Base-by-base conservation (phyloP, 208 protist species). In the Crithidia expoeki region DNA sequence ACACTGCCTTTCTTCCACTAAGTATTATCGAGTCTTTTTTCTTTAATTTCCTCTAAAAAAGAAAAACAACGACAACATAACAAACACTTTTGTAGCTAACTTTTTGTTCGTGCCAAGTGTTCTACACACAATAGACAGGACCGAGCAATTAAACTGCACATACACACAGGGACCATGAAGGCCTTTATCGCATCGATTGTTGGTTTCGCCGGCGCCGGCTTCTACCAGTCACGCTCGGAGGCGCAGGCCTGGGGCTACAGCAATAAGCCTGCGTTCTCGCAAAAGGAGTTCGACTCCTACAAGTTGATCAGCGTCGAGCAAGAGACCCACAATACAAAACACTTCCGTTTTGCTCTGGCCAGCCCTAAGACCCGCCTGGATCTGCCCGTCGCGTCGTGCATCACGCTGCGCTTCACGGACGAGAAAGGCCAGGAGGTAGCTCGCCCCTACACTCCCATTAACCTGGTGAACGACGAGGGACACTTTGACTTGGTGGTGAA, bases 401-500 rank as follows among this genome's bases (percentile, higher is more conserved):
- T 95, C 49, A 83, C 86, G 28, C 72, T 91, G 34, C 69, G 68
- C 33, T 92, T 76, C 73, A 77, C 72, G 27, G 82, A 93, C 52
- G 76, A 27, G n/a, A 58, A 86, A 36, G 89, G 89, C 16, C 57
- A 92, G 42, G 79, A 82, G 40, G 92, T 94, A 28, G 66, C 72
- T 25, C 88, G 88, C 58, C 89, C 88, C 23, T 96, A 96, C 78
- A 94, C 92, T 0, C 89, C 89, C 27, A 74, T 93, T 53, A 85
- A 87, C 61, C 74, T 79, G 34, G 32, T 49, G 23, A 71, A 50
- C 38, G 80, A 93, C 25, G 74, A 85, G 50, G 88, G 89, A 49
- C 51, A 76, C 63, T 90, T 96, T 50, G 85, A 94, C n/a, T 49
- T 93, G 17, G 51, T 94, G 28, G 76, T 94, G 40, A 94, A 94